phyloP scores from a whole-genome alignment of 1,139 yeast genomes.

The Diutina ranongensis region DNA sequence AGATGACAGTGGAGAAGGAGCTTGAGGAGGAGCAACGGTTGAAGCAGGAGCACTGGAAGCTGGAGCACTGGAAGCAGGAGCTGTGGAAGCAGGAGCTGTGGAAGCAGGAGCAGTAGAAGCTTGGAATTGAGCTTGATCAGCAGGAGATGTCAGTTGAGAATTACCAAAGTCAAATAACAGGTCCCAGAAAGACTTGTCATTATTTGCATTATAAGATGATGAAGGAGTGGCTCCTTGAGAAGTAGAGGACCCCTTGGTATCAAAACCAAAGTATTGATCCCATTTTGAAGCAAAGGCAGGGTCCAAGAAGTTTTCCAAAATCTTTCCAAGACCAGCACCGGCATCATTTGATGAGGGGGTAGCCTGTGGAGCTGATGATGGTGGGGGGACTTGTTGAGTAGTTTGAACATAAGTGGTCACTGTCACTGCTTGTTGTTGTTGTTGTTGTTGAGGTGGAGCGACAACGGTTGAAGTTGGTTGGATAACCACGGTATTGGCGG shows the following conservation, averaged over 20 bases:
- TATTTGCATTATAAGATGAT: not conserved
- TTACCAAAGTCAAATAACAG: conserved; percentile 2
- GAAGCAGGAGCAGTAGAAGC: not conserved
- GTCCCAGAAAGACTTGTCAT: conserved; percentile 2
- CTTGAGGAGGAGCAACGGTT: not conserved
- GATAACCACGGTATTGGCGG: not conserved
- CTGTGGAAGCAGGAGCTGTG: not conserved
- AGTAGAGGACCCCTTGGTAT: not conserved
- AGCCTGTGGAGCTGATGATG: not conserved
- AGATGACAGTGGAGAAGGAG: not conserved
- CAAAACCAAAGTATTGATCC: not conserved
- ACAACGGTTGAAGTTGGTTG: not conserved
- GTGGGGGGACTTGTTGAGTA: not conserved
- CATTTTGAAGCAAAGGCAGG: not conserved
- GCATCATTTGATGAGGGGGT: not conserved
- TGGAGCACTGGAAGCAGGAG: not conserved
- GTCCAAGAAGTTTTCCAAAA: conserved; percentile 4
- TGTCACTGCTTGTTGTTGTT: not conserved
- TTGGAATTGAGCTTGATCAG: not conserved
- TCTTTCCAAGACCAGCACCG: not conserved
- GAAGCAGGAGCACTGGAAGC: not conserved
- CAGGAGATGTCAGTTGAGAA: not conserved
- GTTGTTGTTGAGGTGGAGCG: not conserved
- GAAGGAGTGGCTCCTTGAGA: not conserved
- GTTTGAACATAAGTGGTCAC: not conserved